These are phyloP conservation scores for Fusarium acutatum DNA, from an alignment of 2,329 filamentous ascomycete genomes.

Conservation along the genomic window DNA sequence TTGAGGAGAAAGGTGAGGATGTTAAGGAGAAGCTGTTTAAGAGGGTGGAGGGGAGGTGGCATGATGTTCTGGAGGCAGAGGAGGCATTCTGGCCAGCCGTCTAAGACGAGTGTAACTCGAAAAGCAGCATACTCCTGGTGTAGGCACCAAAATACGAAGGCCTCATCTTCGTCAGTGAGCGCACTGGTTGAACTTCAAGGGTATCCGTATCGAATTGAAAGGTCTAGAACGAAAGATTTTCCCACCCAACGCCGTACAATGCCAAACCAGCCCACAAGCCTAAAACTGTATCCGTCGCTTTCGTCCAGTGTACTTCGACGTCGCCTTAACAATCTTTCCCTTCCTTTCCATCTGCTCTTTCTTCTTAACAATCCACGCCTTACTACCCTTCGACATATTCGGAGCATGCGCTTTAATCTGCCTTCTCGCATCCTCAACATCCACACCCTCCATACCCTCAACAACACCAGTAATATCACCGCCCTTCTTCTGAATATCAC, in stretches of 20 bases:
- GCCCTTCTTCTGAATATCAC: conserved; percentile 56
- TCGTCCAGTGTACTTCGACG: conserved; percentile 91
- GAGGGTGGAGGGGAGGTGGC: conserved; percentile 56
- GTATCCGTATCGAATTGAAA: conserved; percentile 36
- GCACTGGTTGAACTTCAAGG: too few species aligned
- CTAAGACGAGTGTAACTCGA: background rate
- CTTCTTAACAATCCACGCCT: conserved; percentile 84
- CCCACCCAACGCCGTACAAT: conserved; percentile 45
- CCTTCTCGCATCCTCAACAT: conserved; percentile 76
- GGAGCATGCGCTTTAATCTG: conserved; percentile 57
- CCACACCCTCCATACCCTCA: conserved; percentile 86
- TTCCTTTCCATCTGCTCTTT: conserved; percentile 95
- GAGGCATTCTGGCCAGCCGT: conserved; percentile 64
- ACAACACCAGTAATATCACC: conserved; percentile 93
- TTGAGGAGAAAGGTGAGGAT: conserved; percentile 47
- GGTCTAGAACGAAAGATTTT: conserved; percentile 28
- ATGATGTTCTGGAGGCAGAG: conserved; percentile 64
- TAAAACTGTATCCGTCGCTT: conserved; percentile 84
- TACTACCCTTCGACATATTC: conserved; percentile 76
- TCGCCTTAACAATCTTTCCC: conserved; percentile 92
- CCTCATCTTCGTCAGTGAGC: too few species aligned
- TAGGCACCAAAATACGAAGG: too few species aligned
- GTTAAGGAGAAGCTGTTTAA: conserved; percentile 45
- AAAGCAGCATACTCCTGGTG: rapidly evolving
- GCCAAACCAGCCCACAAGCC: conserved; percentile 19